Evolutionary conservation across 306 rosid species (phyloP), one percentile per base, ranked within the genome.

Genomic region (Prunus salicina): DNA sequence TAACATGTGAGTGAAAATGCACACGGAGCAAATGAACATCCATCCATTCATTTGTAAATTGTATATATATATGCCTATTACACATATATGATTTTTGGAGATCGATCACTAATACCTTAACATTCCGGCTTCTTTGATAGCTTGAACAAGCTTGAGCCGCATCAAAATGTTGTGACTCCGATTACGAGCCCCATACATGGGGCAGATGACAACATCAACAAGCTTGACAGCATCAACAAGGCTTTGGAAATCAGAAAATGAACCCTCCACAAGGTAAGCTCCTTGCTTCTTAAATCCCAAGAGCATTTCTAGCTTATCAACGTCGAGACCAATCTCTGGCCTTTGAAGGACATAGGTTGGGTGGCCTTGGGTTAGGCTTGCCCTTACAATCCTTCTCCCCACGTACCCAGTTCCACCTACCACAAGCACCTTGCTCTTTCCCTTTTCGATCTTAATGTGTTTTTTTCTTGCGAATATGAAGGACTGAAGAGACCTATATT

Each of bases 381-480:
- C 97, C 63, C 52, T 86, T 19, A 94, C 97, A 0, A 94, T 85
- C 58, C 93, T 89, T 85, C 80, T 84, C 13, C 97, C 97, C 1
- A 94, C 10, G 70, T 92, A 94, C 5, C 98, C 96, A 1, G 87
- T 91, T 1, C 96, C 96, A 6, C 98, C 97, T 15, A 94, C 95
- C 38, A 94, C 88, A 16, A 94, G 87, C 78, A 91, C 95, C 83
- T 86, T 90, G 81, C 91, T 85, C 83, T 83, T 91, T 34, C 28
- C 91, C 93, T 87, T 89, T 25, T 11, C 43, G 10, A 61, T 9
- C 52, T 49, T 15, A 49, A 49, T 22, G 43, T 34, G 24, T 16
- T 20, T 3, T 28, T 6, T 22, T 22, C 55, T 8, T 9, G 52
- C 30, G 1, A 32, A 9, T 50, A 51, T 50, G 3, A 9, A 14